Conservation (phyloP, 768 basidiomycete genomes). For the Tulasnella sp. region DNA sequence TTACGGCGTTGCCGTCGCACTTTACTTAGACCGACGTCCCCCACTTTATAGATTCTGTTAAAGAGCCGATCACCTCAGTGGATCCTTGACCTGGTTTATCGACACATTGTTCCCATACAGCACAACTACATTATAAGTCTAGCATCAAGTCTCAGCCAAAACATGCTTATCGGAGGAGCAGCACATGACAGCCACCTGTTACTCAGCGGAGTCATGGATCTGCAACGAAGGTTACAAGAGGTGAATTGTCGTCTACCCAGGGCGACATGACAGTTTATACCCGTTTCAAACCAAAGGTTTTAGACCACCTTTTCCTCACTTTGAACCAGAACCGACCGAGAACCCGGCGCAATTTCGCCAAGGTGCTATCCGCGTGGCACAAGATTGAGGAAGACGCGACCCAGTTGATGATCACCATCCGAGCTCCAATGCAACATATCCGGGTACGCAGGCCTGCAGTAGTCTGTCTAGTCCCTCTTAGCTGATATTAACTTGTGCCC, state of each 20-base stretch:
- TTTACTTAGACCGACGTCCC: background rate
- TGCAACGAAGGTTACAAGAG: constrained; percentile 17
- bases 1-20: background rate
- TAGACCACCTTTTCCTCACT: constrained; percentile 14
- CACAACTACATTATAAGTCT: background rate
- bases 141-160: background rate
- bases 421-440: background rate
- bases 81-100: background rate
- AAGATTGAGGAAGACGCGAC: constrained; percentile 18
- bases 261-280: background rate
- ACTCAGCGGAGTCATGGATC: background rate
- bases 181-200: background rate
- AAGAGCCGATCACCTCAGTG: background rate
- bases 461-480: background rate
- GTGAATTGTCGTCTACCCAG: background rate
- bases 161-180: background rate
- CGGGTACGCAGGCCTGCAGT: background rate
- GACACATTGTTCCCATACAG: background rate
- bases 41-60: background rate
- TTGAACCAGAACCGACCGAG: constrained; percentile 22
- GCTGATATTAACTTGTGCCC: background rate
- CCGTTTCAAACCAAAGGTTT: background rate
- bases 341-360: constrained; percentile 16
- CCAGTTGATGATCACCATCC: constrained; percentile 6
- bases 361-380: constrained; percentile 23